These are phyloP conservation scores for Nothophytophthora sp. DNA, from an alignment of 352 stramenopile genomes.

Conservation along the genomic window DNA sequence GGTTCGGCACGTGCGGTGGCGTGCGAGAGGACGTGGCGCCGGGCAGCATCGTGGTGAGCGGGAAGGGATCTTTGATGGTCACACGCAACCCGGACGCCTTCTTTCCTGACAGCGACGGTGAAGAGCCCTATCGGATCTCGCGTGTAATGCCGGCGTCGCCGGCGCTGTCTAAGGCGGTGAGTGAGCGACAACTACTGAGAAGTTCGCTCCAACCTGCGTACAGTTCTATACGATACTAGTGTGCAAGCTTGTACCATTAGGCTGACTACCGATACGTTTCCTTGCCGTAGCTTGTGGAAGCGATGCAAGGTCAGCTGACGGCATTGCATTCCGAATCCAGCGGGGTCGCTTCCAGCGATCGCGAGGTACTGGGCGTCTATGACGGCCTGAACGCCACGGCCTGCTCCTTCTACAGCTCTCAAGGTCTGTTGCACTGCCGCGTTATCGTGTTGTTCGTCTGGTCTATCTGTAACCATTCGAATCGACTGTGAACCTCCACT, in stretches of 20 bases:
- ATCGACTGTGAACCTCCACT: background rate
- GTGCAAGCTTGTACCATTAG: no score
- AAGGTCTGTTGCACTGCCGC: slow-evolving; percentile 32
- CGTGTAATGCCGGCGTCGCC: slow-evolving; percentile 35
- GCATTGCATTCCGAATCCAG: slow-evolving; percentile 14
- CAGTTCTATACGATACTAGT: no score
- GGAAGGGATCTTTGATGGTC: slow-evolving; percentile 45
- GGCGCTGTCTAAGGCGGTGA: slow-evolving; percentile 29
- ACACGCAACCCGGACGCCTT: slow-evolving; percentile 57
- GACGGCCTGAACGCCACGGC: slow-evolving; percentile 58
- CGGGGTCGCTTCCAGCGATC: slow-evolving; percentile 16
- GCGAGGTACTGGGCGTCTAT: slow-evolving; percentile 24
- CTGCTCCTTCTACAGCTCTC: slow-evolving; percentile 75
- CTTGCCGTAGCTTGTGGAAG: slow-evolving; percentile 17
- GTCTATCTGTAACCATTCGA: background rate
- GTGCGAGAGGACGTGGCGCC: slow-evolving; percentile 35
- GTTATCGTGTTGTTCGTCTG: background rate
- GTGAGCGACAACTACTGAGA: background rate
- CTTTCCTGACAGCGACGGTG: slow-evolving; percentile 20
- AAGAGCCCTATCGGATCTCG: slow-evolving; percentile 33
- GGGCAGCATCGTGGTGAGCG: slow-evolving; percentile 56
- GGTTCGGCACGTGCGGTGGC: slow-evolving; percentile 61
- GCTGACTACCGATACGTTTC: no score
- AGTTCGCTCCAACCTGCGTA: background rate
- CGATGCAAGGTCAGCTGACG: slow-evolving; percentile 25